Evolutionary conservation across 148 eudicot species (phyloP).

Genomic region (Silene latifolia): DNA sequence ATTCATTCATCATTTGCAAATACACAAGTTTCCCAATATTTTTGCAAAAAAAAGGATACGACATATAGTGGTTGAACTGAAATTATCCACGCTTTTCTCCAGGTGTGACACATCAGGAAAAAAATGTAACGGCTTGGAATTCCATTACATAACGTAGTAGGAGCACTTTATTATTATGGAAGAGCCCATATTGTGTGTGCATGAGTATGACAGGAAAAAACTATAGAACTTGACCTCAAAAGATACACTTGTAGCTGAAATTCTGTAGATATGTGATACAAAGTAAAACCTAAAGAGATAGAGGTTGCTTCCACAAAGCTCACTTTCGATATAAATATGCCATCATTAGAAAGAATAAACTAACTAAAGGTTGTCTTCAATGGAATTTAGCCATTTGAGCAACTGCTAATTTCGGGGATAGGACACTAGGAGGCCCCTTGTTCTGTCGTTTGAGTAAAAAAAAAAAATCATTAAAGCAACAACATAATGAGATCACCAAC

Average conservation of each 20-base stretch:
- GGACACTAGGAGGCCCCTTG: too few relatives aligned
- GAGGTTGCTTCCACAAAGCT: neutral
- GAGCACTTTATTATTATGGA: neutral
- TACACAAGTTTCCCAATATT: neutral
- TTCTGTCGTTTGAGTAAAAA: too few relatives aligned
- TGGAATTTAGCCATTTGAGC: too few relatives aligned
- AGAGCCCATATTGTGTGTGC: neutral
- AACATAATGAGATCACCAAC: too few relatives aligned
- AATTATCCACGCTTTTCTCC: neutral
- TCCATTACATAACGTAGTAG: neutral
- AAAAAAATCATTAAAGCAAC: too few relatives aligned
- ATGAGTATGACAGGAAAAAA: neutral
- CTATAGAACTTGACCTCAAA: neutral
- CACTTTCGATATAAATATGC: neutral
- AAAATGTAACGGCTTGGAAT: too few relatives aligned
- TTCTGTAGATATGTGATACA: neutral
- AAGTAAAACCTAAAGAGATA: too few relatives aligned
- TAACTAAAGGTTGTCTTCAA: neutral
- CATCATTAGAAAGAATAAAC: neutral
- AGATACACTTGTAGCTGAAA: neutral
- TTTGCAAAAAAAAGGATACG: neutral
- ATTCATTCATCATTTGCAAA: neutral
- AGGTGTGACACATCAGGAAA: neutral
- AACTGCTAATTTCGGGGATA: too few relatives aligned
- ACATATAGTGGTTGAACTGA: too few relatives aligned